Conservation (phyloP, 768 basidiomycete species). For the Austroboletus eburneus region DNA sequence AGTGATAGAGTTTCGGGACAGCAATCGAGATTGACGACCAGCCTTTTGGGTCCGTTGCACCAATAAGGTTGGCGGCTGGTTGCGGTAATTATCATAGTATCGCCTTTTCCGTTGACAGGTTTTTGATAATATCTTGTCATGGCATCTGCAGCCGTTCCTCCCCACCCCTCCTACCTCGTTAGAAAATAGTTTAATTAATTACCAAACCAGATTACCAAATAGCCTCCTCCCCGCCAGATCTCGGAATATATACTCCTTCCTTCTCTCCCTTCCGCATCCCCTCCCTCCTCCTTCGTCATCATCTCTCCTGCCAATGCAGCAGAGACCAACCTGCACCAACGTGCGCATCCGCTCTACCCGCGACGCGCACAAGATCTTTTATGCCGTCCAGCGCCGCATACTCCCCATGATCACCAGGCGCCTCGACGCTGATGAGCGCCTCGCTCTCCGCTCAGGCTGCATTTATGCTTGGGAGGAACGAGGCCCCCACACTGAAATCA, state of each 20-base stretch:
- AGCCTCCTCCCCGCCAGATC: slow-evolving; percentile 26
- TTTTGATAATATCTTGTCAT: slow-evolving; percentile 26
- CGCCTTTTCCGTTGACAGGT: slow-evolving; percentile 22
- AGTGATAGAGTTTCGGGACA: slow-evolving; percentile 46
- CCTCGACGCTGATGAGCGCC: slow-evolving; percentile 72
- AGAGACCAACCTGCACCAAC: slow-evolving; percentile 61
- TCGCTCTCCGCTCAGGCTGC: slow-evolving; percentile 42
- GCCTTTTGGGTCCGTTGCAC: slow-evolving; percentile 37
- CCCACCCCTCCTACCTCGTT: slow-evolving; percentile 7
- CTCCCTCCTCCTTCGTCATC: slow-evolving; percentile 12
- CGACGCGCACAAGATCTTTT: slow-evolving; percentile 81
- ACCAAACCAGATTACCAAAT: slow-evolving; percentile 33
- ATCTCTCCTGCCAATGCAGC: slow-evolving; percentile 45
- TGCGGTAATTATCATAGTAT: slow-evolving; percentile 24
- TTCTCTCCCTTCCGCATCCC: slow-evolving; percentile 6
- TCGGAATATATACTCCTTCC: slow-evolving; percentile 32
- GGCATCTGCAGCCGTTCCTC: slow-evolving; percentile 11
- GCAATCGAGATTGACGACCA: slow-evolving; percentile 43
- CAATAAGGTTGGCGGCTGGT: slow-evolving; percentile 33
- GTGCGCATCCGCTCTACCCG: slow-evolving; percentile 71
- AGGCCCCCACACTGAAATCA: slow-evolving; percentile 67
- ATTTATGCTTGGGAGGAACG: slow-evolving; percentile 73
- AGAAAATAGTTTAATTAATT: slow-evolving; percentile 38
- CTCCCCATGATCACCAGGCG: slow-evolving; percentile 74
- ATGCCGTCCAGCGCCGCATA: slow-evolving; percentile 56